Percentiles rank a stretch among this genome's conserved stretches.
Evolutionary conservation across 176 grass and related monocot genomes (phyloP).

Genomic region (Carex parvula): DNA sequence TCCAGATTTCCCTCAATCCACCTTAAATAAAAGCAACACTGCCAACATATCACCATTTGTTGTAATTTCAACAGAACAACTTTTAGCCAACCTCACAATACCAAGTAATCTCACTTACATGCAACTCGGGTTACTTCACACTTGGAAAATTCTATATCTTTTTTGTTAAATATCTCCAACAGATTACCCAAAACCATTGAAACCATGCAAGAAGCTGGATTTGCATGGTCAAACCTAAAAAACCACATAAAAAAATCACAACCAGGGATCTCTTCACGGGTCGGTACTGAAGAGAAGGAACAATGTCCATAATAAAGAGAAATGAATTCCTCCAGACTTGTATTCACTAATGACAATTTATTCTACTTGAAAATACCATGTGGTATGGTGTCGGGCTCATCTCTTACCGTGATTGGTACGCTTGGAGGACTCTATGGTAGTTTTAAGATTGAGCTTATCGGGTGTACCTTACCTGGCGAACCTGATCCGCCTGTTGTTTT

Average conservation of each 20-base stretch:
- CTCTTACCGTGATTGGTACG: slow-evolving; percentile 76
- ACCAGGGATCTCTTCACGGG: slow-evolving; percentile 24
- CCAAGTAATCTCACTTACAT: slow-evolving; percentile 24
- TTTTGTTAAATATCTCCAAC: slow-evolving; percentile 24
- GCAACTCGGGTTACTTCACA: slow-evolving; percentile 46
- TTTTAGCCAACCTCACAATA: slow-evolving; percentile 23
- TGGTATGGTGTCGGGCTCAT: slow-evolving; percentile 67
- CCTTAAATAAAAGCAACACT: slow-evolving; percentile 18
- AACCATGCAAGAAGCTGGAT: slow-evolving; percentile 55
- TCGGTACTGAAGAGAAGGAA: slow-evolving; percentile 21
- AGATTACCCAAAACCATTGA: slow-evolving; percentile 64
- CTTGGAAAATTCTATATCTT: slow-evolving; percentile 60
- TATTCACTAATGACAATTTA: neutral
- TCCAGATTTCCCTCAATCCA: slow-evolving; percentile 4
- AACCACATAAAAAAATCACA: neutral
- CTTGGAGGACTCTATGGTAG: slow-evolving; percentile 55
- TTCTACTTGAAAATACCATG: slow-evolving; percentile 64
- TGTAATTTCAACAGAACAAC: slow-evolving; percentile 9
- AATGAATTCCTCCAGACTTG: slow-evolving; percentile 52
- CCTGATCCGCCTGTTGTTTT: slow-evolving; percentile 55
- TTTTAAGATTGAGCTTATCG: slow-evolving; percentile 71
- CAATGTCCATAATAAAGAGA: slow-evolving; percentile 50
- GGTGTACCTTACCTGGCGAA: slow-evolving; percentile 57
- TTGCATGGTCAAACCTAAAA: slow-evolving; percentile 64
- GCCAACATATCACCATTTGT: neutral